These are phyloP conservation scores for Colletotrichum sp. DNA, from an alignment of 2,329 filamentous ascomycete species.

Conservation along the genomic window DNA sequence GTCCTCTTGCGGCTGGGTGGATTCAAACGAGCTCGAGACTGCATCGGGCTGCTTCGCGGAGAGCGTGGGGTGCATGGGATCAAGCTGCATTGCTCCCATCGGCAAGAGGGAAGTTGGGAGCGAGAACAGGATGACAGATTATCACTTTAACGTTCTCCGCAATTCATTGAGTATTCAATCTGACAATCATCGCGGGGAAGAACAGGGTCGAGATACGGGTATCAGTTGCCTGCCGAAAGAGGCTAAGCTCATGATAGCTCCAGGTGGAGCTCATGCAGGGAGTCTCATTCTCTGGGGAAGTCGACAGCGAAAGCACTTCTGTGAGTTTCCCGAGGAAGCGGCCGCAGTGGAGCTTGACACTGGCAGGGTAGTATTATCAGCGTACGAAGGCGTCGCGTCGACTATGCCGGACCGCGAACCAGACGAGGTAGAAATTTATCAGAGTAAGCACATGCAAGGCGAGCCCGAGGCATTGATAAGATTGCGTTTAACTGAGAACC, in stretches of 20 bases:
- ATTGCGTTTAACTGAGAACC: neutral
- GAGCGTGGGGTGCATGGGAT: neutral
- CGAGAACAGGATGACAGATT: neutral
- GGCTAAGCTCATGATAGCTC: neutral
- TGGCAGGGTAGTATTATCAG: neutral
- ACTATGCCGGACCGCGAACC: neutral
- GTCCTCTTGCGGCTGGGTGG: conserved; percentile 21
- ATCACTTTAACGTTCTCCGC: neutral
- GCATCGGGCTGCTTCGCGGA: neutral
- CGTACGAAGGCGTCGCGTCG: neutral
- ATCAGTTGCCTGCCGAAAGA: neutral
- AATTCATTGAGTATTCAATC: neutral
- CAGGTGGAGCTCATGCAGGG: neutral
- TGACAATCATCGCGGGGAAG: neutral
- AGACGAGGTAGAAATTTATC: neutral
- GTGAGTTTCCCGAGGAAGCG: neutral
- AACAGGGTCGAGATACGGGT: neutral
- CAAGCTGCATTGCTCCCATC: neutral
- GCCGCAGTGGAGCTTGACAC: neutral
- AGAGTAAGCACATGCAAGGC: neutral
- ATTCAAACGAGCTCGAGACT: neutral
- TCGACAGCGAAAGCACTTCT: neutral
- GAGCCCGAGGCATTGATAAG: neutral
- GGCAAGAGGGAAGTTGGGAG: neutral
- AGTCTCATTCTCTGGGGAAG: neutral